Evolutionary conservation across 2,329 filamentous ascomycete species (phyloP), one percentile per base, ranked within the genome.

Genomic region (Ascosphaera acerosa): DNA sequence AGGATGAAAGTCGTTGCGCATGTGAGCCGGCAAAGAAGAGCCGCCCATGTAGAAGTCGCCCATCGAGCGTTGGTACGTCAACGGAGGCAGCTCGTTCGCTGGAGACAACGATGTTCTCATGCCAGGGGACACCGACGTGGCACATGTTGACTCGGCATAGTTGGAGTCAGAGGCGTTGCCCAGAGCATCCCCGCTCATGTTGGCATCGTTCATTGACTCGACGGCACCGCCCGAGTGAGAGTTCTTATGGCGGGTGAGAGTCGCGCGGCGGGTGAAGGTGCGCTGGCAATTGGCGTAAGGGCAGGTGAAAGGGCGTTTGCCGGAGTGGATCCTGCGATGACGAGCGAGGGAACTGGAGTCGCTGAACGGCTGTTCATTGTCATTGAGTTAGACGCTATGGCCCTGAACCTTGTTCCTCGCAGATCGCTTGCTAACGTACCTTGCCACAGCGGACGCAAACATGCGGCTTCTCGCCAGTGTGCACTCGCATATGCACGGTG

Each of bases 271-370:
- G 6, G 87, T 97, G 46, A 97, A 97, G 0, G 84, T 94, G 64
- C 94, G 94, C 48, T 94, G 82, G 52, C 87, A 97, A 50, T 92
- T 82, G 36, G 81, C 82, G 44, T 87, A 94, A 1, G 82, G 82
- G 54, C 87, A 97, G 52, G 91, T 91, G 60, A 94, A 97, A 1
- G 87, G 87, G 31, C 87, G 66, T 54, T 87, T 91, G 35, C 87
- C 87, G 3, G 80, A 89, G 49, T 97, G 87, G 36, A 92, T 94
- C 39, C 87, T 70, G 36, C 87, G 72, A 54, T 97, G 87, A 33
- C 87, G 68, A 10, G 87, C 87, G 15, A 97, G 61, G 12, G 84
- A 94, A 45, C 80, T 91, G 29, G 80, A 90, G 50, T 97, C 87
- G 46, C 82, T 91, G 46, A 97, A 97, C 7, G 80, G 80, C 82